Evolutionary conservation across 2,329 filamentous ascomycete genomes (phyloP), one percentile per base, ranked within the genome.

Genomic region (Calonectria crousiana): DNA sequence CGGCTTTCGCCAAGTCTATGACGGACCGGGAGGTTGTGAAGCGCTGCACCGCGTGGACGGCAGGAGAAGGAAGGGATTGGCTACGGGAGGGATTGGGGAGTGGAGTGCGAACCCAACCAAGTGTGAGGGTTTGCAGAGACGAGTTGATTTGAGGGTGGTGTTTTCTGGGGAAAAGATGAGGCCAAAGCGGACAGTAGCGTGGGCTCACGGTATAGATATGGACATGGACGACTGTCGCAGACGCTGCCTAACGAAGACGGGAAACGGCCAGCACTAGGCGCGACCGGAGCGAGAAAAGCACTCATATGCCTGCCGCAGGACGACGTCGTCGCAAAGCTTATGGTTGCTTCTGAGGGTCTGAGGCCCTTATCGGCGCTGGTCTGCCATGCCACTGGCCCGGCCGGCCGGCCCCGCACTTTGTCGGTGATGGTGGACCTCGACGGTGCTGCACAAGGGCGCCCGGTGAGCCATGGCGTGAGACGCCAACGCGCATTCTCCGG

Each of bases 121-220:
- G 56, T 23, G 26, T 30, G 38, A 28, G 36, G 36, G 28, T 62
- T 62, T 62, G 38, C 56, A 30, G 34, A 62, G 16, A 38, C n/a
- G 6, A 28, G 23, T 26, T 11, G 23, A 62, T n/a, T 34, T 56
- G 52, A 32, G 20, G 23, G 23, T 38, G 23, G 56, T 28, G 23
- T 28, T 6, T 62, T 41, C 23, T 62, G 56, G 34, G 38, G 10
- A 62, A 60, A 36, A n/a, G 23, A 30, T 32, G 30, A 60, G 62
- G 56, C 65, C 70, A 72, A 62, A 71, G 69, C 70, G 65, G 47
- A 44, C 47, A 28, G 41, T 72, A 65, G 71, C 65, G 71, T 41
- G 44, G 64, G 53, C 65, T 64, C 16, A 47, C 53, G 53, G 26
- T 6, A 62, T 32, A 68, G 69, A 56, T 26, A 52, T 38, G 52